These are phyloP conservation scores for Bremia lactucae DNA, from an alignment of 352 stramenopile species.

Conservation along the genomic window DNA sequence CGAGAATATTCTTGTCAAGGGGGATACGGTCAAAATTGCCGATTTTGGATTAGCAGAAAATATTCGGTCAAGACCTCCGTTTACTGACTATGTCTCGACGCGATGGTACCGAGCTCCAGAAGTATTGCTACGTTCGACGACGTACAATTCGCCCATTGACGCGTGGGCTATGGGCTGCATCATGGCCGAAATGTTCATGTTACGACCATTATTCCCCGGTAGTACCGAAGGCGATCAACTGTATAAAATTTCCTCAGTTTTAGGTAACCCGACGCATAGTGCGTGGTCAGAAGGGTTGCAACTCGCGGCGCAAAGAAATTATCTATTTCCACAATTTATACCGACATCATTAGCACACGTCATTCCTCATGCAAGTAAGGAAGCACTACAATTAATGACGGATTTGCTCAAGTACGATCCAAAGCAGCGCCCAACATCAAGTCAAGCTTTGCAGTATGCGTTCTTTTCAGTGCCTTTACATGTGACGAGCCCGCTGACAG, in stretches of 20 bases:
- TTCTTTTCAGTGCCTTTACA: conserved; percentile 90
- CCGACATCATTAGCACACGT: conserved; percentile 80
- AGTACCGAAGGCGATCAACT: conserved; percentile 95
- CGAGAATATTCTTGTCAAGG: conserved; percentile 95
- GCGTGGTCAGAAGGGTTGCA: conserved; percentile 93
- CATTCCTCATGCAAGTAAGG: conserved; percentile 84
- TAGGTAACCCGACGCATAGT: conserved; percentile 85
- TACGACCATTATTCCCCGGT: conserved; percentile 95
- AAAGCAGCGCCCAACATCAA: conserved; percentile 86
- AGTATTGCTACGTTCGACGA: conserved; percentile 88
- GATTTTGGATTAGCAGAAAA: conserved; percentile 97
- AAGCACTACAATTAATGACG: conserved; percentile 88
- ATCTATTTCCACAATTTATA: conserved; percentile 92
- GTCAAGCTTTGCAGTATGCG: conserved; percentile 89
- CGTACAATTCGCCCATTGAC: conserved; percentile 97
- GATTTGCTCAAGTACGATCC: conserved; percentile 91
- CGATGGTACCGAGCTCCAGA: conserved; percentile 98
- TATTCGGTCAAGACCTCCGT: conserved; percentile 85
- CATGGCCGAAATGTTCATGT: conserved; percentile 94
- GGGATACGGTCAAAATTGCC: conserved; percentile 93
- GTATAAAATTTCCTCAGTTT: conserved; percentile 94
- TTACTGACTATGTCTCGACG: conserved; percentile 98
- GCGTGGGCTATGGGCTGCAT: conserved; percentile 96
- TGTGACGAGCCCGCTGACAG: conserved; percentile 54
- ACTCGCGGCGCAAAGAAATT: conserved; percentile 92